Base-by-base conservation (phyloP, 176 grass and related monocot genomes). In the Zizania latifolia region DNA sequence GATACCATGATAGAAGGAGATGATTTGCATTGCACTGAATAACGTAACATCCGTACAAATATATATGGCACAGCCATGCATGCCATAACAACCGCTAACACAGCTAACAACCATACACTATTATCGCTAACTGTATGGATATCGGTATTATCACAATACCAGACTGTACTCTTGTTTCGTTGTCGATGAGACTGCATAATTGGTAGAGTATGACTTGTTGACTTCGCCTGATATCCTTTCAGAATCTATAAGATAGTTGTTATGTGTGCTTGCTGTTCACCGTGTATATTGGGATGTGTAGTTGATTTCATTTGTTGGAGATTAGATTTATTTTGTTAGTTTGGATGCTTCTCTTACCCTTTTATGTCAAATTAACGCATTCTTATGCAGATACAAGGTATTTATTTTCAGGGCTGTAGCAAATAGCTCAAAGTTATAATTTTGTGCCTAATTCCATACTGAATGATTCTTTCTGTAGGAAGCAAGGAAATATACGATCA, bases 401-500 rank as follows among this genome's bases (percentile, higher is more conserved):
- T 74, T 68, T 56, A 55, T 26, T 28, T 36, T 33, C 43, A 16
- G 11, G 54, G n/a, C 41, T 62, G 7, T 4, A 55, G 11, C 12
- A 76, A 27, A 5, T 5, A 62, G 3, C 8, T 32, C 7, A 21
- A 4, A 64, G 48, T 22, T 31, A 11, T 38, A 32, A 44, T 46
- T 62, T 45, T 51, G 24, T 69, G 22, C 1, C n/a, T 0, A 23
- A 70, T 60, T 41, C 8, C 43, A 56, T 62, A 7, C 33, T 70
- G 6, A 62, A 60, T 64, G 27, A 54, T 24, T 37, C 19, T 21
- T 78, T 86, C 35, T 83, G 22, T 72, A 98, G 95, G 91, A 62
- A 94, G 84, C 83, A 92, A 92, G 75, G 95, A 92, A 70, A 86
- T 88, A 77, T 94, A 83, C 82, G 45, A 91, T 40, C 81, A 94